Evolutionary conservation across 768 basidiomycete species (phyloP).

Genomic region (Boletus reticulatus): DNA sequence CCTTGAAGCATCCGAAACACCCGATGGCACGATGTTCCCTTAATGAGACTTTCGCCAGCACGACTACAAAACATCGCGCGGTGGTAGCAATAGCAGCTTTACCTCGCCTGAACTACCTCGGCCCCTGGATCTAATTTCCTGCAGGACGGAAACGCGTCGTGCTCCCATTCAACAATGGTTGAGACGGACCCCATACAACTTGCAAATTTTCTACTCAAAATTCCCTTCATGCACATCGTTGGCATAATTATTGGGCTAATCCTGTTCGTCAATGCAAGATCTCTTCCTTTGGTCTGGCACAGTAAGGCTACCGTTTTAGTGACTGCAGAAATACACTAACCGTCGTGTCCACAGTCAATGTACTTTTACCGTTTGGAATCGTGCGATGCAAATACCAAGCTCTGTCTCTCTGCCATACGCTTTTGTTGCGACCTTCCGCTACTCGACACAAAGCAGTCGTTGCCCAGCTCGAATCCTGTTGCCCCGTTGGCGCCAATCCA

Average conservation of each 20-base stretch:
- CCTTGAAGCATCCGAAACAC: too few relatives aligned
- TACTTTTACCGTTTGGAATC: constrained; percentile 12
- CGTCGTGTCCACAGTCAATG: background rate
- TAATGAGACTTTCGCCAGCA: too few relatives aligned
- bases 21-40: too few relatives aligned
- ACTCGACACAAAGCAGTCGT: constrained; percentile 12
- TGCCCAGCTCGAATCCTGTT: constrained; percentile 10
- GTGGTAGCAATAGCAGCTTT: too few relatives aligned
- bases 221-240: background rate
- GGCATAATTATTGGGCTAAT: constrained; percentile 1
- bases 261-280: constrained; percentile 11
- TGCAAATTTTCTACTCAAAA: background rate
- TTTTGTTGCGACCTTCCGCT: constrained; percentile 6
- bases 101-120: background rate
- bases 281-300: constrained; percentile 14
- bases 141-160: background rate
- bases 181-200: background rate
- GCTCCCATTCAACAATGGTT: background rate
- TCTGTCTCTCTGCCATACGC: constrained; percentile 1
- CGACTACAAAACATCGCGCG: too few relatives aligned
- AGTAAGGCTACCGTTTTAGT: constrained; percentile 3
- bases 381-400: constrained; percentile 8
- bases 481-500: constrained; percentile 16
- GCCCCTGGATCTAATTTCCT: background rate
- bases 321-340: background rate